Base-by-base conservation (phyloP, 306 rosid species). In the Mimosa bimucronata region DNA sequence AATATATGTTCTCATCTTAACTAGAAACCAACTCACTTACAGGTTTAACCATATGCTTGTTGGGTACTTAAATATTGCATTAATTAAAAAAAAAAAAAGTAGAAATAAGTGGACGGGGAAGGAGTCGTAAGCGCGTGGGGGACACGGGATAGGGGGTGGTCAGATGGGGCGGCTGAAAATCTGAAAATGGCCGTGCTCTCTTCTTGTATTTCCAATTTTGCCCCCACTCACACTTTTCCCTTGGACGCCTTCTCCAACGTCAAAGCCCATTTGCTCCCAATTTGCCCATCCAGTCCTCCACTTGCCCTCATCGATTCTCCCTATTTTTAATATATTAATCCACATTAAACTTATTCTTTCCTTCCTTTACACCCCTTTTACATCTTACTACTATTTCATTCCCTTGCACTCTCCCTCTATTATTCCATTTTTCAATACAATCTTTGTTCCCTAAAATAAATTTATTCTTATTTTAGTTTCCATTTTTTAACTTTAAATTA, bases 141-240 rank as follows among this genome's bases (percentile, higher is more conserved):
- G 19, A 26, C 19, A 26, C n/a, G 7, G 13, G 19, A 3, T 2
- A 2, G 19, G 23, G 21, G 38, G 58, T 3, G 84, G 90, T 87
- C 88, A 87, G 86, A 81, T 21, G 29, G 84, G 86, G 90, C 90
- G 90, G 90, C 87, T 48, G 13, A 7, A 8, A 18, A 25, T 38
- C 87, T 30, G 8, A 11, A 55, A 55, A 31, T 30, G n/a, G 34
- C 76, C 58, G 50, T 31, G 34, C 13, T 5, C 18, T 4, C 66
- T 26, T 60, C 23, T 26, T 2, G 14, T 0, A 14, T 70, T 71
- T 18, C 71, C 82, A 10, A 30, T 53, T 75, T 75, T 82, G 2
- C 82, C 88, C 79, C 65, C 53, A 0, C 2, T 2, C 29, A 19
- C 13, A 21, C 77, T 34, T 62, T 30, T 16, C 23, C 26, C 18